phyloP scores from a whole-genome alignment of 495 filamentous ascomycete genomes.

The Massariosphaeria phaeospora region DNA sequence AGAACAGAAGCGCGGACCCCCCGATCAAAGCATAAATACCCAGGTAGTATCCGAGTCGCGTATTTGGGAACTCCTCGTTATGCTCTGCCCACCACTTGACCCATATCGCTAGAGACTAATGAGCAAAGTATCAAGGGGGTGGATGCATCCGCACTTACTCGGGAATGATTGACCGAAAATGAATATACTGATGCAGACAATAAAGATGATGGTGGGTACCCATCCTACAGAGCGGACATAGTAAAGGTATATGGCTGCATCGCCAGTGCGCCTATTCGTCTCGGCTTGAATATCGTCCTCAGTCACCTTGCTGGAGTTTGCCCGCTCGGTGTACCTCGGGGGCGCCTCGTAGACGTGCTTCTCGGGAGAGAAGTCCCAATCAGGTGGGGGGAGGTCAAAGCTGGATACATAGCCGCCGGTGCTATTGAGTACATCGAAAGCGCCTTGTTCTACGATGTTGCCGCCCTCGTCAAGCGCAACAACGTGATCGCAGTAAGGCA shows the following conservation, averaged over 20 bases:
- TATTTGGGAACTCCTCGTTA: conserved; percentile 38
- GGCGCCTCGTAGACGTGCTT: conserved; percentile 26
- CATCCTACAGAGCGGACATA: conserved; percentile 31
- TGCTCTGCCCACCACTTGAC: conserved; percentile 52
- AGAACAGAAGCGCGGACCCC: conserved; percentile 41
- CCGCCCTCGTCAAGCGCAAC: conserved; percentile 44
- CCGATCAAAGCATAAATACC: conserved; percentile 54
- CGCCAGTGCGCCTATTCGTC: conserved; percentile 33
- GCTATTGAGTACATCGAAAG: conserved; percentile 38
- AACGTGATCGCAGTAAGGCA: conserved; percentile 46
- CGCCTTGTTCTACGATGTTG: conserved; percentile 44
- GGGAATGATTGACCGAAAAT: conserved; percentile 30
- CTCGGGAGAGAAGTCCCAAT: conserved; percentile 18
- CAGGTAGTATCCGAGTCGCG: conserved; percentile 47
- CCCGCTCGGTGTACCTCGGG: conserved; percentile 24
- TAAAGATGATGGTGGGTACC: conserved; percentile 31
- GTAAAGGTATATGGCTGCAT: conserved; percentile 33
- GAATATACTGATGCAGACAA: conserved; percentile 36
- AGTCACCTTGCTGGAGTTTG: conserved; percentile 7
- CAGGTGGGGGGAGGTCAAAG: conserved; percentile 23
- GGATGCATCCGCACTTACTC: conserved; percentile 16
- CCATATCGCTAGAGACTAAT: conserved; percentile 45
- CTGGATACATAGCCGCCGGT: conserved; percentile 36
- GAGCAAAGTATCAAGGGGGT: not conserved
- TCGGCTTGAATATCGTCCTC: conserved; percentile 27